Evolutionary conservation across 1,284 basidiomycete species (phyloP), one percentile per base, ranked within the genome.

Genomic region (Neonothopanus nambi): DNA sequence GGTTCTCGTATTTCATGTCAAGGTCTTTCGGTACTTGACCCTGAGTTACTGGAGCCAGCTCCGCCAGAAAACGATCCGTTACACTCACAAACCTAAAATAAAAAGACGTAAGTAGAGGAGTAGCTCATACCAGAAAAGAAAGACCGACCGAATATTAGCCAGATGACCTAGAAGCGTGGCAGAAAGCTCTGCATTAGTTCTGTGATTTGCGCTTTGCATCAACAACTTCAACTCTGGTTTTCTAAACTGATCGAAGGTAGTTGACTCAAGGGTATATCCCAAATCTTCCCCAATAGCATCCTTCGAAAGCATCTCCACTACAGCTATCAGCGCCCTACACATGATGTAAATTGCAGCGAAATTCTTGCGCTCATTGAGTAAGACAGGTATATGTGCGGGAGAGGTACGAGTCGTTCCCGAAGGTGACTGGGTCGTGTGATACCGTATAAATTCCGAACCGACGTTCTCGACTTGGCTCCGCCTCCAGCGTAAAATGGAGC

Each of bases 401-500:
- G 72, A 58, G 21, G 67, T 65, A 28, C 77, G 76, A 37, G 66
- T 66, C 6, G 70, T 66, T 2, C 65, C 61, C 1, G 76, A 47
- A 18, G 38, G 70, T 3, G 78, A 75, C 51, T 77, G 77, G n/a
- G n/a, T n/a, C 55, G 74, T 68, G 57, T 86, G 81, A 21, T 74
- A 64, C 20, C 74, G 72, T 41, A 82, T 71, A 41, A 85, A 67
- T 37, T 84, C 82, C 2, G 76, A 70, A 11, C 76, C 71, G 20
- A 89, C 82, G 17, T 77, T 80, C 55, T 90, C 89, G 38, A 79
- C 80, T 65, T 95, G 91, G 39, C 79, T 84, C 52, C 85, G 79
- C 55, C 91, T 81, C 95, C 95, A 98, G 18, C 89, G 84, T 76
- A 89, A 87, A 49, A 97, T 81, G 5, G 92, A 88, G 57, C 95